Percentiles rank a stretch among this genome's conserved stretches.
These are phyloP conservation scores for Sphaerulina vaccinii DNA, from an alignment of 2,329 filamentous ascomycete genomes.

Conservation along the genomic window DNA sequence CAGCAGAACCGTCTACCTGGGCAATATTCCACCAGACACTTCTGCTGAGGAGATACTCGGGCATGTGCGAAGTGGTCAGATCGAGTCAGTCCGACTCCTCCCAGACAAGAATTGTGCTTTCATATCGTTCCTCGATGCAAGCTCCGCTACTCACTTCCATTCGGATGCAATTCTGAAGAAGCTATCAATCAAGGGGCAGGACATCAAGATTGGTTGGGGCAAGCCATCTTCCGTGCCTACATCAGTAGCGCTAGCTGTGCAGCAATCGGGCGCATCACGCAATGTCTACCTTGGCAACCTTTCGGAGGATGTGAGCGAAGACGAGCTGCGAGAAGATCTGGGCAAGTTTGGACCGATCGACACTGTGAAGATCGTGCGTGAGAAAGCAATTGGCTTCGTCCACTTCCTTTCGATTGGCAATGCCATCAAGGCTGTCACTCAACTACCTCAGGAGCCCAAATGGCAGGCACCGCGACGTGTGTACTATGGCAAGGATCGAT, in stretches of 20 bases:
- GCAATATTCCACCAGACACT: slow-evolving; percentile 98
- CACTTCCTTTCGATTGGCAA: slow-evolving; percentile 97
- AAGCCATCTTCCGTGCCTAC: slow-evolving; percentile 98
- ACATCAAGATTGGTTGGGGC: slow-evolving; percentile 99
- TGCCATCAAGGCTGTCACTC: slow-evolving; percentile 95
- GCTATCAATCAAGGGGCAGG: slow-evolving; percentile 95
- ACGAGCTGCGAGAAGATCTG: slow-evolving; percentile 89
- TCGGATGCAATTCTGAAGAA: slow-evolving; percentile 99
- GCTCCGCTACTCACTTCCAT: slow-evolving; percentile 97
- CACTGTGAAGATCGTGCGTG: slow-evolving; percentile 94
- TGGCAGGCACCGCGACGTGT: slow-evolving; percentile 95
- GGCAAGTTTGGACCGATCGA: slow-evolving; percentile 96
- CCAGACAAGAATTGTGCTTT: slow-evolving; percentile 99
- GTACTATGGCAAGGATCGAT: slow-evolving; percentile 98
- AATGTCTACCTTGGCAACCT: slow-evolving; percentile 97
- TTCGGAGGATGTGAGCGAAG: slow-evolving; percentile 83
- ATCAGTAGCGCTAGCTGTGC: slow-evolving; percentile 93
- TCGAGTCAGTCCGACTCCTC: slow-evolving; percentile 95
- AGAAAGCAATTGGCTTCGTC: slow-evolving; percentile 97
- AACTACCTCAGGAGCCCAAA: slow-evolving; percentile 92
- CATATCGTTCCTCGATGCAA: slow-evolving; percentile 97
- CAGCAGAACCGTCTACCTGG: slow-evolving; percentile 93
- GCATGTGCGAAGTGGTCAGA: slow-evolving; percentile 94
- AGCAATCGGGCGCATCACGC: slow-evolving; percentile 93
- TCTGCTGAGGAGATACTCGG: slow-evolving; percentile 93